Percentiles rank a stretch among this genome's conserved stretches.
Evolutionary conservation across 768 basidiomycete genomes (phyloP).

Genomic region (Termitomyces heimii): DNA sequence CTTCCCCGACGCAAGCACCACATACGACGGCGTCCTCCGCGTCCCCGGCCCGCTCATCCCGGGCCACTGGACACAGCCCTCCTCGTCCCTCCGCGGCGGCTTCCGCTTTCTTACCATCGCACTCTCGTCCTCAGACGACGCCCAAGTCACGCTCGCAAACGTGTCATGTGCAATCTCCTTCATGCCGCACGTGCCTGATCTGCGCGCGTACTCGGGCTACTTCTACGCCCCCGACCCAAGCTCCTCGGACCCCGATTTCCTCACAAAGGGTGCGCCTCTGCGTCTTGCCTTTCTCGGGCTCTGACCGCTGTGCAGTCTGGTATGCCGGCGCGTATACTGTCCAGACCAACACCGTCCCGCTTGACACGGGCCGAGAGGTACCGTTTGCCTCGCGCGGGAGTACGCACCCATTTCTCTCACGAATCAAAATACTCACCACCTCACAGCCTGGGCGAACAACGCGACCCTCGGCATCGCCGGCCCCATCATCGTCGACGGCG

Average conservation of each 20-base stretch:
- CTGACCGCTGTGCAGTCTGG: slow-evolving; percentile 32
- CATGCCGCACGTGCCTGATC: slow-evolving; percentile 44
- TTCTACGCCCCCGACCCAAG: slow-evolving; percentile 41
- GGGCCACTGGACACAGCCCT: slow-evolving; percentile 45
- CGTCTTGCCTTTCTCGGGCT: background rate
- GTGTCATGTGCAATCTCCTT: slow-evolving; percentile 46
- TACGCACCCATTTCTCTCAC: slow-evolving; percentile 14
- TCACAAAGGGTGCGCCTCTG: slow-evolving; percentile 37
- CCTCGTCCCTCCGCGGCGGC: slow-evolving; percentile 39
- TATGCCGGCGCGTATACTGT: slow-evolving; percentile 59
- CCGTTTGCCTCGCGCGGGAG: slow-evolving; percentile 41
- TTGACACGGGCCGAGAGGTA: slow-evolving; percentile 44
- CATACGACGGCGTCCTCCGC: slow-evolving; percentile 35
- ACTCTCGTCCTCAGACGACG: slow-evolving; percentile 17
- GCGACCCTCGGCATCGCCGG: slow-evolving; percentile 50
- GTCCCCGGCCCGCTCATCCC: slow-evolving; percentile 28
- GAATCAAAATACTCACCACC: background rate
- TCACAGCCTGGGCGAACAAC: slow-evolving; percentile 46
- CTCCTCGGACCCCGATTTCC: slow-evolving; percentile 39
- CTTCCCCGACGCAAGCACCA: slow-evolving; percentile 37
- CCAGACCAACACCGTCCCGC: slow-evolving; percentile 47
- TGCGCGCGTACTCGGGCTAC: slow-evolving; percentile 46
- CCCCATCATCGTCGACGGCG: slow-evolving; percentile 56
- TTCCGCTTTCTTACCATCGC: slow-evolving; percentile 49
- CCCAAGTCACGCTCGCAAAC: slow-evolving; percentile 34